A percentile compares a stretch with the other conserved stretches of the same genome.
These are phyloP conservation scores for Backusella westeae DNA, from an alignment of 192 early-diverging fungal genomes.

Conservation along the genomic window DNA sequence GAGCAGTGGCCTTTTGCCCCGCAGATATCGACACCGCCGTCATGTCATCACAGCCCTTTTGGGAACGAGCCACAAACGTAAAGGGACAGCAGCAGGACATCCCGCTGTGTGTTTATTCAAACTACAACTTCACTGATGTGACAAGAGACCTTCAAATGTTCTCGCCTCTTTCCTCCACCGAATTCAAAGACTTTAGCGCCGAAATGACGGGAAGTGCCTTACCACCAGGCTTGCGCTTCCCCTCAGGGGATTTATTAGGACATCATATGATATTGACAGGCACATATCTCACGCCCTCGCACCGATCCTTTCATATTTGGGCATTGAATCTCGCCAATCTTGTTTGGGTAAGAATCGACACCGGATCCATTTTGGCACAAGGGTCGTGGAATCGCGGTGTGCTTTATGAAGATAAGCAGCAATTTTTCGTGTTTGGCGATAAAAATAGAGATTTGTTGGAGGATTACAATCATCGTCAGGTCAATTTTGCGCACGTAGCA, in stretches of 20 bases:
- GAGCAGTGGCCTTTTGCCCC: constrained; percentile 57
- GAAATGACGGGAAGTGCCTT: constrained; percentile 59
- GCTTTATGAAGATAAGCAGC: constrained; percentile 55
- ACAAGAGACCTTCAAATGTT: constrained; percentile 67
- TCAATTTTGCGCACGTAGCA: constrained; percentile 69
- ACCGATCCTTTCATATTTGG: constrained; percentile 68
- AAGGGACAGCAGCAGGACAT: background rate
- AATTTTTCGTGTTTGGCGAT: constrained; percentile 69
- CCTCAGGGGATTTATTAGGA: constrained; percentile 62
- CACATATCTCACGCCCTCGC: constrained; percentile 61
- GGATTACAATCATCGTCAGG: constrained; percentile 73
- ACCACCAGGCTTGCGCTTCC: constrained; percentile 75
- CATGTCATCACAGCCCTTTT: background rate
- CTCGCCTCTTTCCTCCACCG: constrained; percentile 47
- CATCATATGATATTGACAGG: constrained; percentile 65
- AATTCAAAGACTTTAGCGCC: constrained; percentile 59
- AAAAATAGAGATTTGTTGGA: constrained; percentile 59
- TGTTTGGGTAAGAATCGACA: constrained; percentile 61
- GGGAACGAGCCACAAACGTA: background rate
- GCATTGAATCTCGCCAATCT: constrained; percentile 53
- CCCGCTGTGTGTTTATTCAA: constrained; percentile 63
- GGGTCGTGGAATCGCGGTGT: constrained; percentile 76
- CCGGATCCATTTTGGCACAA: constrained; percentile 60
- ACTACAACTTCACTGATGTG: constrained; percentile 73
- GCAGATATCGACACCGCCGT: constrained; percentile 2